These are phyloP conservation scores for Globomyces sp. DNA, from an alignment of 371 early-diverging fungal species.

Conservation along the genomic window DNA sequence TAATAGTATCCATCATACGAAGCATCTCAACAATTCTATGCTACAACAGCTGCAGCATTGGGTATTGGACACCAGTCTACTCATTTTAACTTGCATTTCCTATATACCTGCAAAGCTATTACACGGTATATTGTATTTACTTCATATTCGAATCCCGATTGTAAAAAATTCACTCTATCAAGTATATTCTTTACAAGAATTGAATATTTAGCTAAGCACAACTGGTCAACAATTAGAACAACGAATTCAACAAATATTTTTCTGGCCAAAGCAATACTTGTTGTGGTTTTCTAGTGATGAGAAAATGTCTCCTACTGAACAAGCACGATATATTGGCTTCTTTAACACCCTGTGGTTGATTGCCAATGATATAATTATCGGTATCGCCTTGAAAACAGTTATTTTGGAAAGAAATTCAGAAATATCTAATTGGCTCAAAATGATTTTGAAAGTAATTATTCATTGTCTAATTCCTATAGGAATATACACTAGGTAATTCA, in stretches of 20 bases:
- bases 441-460: background rate
- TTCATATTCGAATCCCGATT: no score
- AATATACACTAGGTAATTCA: background rate
- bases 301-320: conserved; percentile 66
- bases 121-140: no score
- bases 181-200: no score
- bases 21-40: no score
- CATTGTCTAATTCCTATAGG: background rate
- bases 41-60: no score
- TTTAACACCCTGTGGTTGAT: conserved; percentile 96
- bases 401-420: conserved; percentile 55
- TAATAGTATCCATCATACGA: no score
- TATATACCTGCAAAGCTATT: no score
- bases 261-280: conserved; percentile 80
- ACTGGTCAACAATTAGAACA: conserved; percentile 67
- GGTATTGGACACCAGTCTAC: no score
- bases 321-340: conserved; percentile 86
- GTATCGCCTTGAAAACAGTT: conserved; percentile 74
- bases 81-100: no score
- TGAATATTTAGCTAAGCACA: no score
- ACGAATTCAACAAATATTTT: conserved; percentile 73
- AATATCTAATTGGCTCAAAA: conserved; percentile 15
- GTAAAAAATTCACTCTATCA: no score
- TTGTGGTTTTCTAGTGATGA: conserved; percentile 58
- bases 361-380: conserved; percentile 88